Conservation (phyloP, 2,329 filamentous ascomycete genomes). For the Mollisia scopiformis region DNA sequence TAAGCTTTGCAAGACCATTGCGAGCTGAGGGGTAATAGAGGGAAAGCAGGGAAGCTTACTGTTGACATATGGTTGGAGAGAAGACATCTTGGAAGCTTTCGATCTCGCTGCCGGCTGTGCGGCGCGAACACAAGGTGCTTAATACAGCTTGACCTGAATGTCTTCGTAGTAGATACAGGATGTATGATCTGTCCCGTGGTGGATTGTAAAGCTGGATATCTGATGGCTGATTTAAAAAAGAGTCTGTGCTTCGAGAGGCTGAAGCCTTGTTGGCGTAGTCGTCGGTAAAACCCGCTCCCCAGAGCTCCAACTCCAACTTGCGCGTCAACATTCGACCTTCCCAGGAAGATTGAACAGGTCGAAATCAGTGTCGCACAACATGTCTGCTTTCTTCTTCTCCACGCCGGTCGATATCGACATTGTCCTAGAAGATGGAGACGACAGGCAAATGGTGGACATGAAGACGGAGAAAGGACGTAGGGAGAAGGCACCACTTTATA, state of each 20-base stretch:
- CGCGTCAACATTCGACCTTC: constrained; percentile 11
- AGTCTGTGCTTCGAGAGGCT: constrained; percentile 19
- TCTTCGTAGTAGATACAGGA: not conserved
- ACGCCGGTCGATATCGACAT: constrained; percentile 99
- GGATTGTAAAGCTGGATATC: not conserved
- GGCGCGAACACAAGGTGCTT: constrained; percentile 19
- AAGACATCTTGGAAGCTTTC: constrained; percentile 46
- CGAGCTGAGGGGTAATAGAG: not conserved
- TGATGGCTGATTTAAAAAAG: not conserved
- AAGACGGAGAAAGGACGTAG: constrained; percentile 98
- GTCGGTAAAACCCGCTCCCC: not conserved
- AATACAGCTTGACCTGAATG: constrained; percentile 7
- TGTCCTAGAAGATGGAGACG: constrained; percentile 92
- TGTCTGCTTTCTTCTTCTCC: constrained; percentile 94
- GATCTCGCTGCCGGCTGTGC: constrained; percentile 29
- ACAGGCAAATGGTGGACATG: constrained; percentile 93
- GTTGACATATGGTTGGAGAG: constrained; percentile 54
- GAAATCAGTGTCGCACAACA: constrained; percentile 40
- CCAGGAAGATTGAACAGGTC: not conserved
- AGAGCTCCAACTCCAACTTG: constrained; percentile 9
- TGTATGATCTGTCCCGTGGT: constrained; percentile 1
- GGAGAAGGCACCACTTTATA: constrained; percentile 94
- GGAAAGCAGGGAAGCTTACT: constrained; percentile 43
- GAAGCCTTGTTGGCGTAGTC: constrained; percentile 19
- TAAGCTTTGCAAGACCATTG: constrained; percentile 32